Percentiles rank a stretch among this genome's conserved stretches.
Evolutionary conservation across 2,329 filamentous ascomycete species (phyloP).

Genomic region (Metarhizium anisopliae): DNA sequence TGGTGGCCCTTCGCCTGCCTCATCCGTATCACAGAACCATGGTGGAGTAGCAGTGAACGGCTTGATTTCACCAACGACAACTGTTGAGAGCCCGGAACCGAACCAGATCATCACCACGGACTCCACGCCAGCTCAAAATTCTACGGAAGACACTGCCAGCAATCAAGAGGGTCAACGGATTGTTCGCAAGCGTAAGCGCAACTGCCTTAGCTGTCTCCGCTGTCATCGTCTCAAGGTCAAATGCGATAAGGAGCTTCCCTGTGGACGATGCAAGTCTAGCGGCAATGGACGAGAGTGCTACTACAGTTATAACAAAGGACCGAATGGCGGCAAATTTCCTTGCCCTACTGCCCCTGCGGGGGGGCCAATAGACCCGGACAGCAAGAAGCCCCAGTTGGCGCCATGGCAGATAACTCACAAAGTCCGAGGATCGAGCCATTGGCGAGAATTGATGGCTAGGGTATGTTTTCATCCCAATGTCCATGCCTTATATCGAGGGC

Average conservation of each 20-base stretch:
- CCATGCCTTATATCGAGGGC: background rate
- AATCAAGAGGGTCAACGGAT: slow-evolving; percentile 13
- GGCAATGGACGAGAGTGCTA: slow-evolving; percentile 26
- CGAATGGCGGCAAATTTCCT: slow-evolving; percentile 25
- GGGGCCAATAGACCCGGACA: slow-evolving; percentile 12
- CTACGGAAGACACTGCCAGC: background rate
- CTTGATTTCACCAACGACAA: slow-evolving; percentile 20
- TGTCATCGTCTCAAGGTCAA: slow-evolving; percentile 29
- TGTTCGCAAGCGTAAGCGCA: slow-evolving; percentile 26
- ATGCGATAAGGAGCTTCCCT: slow-evolving; percentile 28
- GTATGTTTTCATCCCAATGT: slow-evolving; percentile 13
- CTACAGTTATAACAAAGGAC: slow-evolving; percentile 27
- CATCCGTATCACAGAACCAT: slow-evolving; percentile 10
- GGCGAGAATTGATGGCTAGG: slow-evolving; percentile 27
- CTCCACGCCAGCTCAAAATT: slow-evolving; percentile 3
- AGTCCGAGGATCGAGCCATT: slow-evolving; percentile 26
- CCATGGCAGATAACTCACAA: slow-evolving; percentile 25
- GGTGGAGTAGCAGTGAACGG: slow-evolving; percentile 12
- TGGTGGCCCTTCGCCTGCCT: background rate
- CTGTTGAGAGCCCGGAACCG: slow-evolving; percentile 19
- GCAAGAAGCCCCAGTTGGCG: slow-evolving; percentile 18
- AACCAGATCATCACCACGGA: slow-evolving; percentile 5
- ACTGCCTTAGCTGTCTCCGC: slow-evolving; percentile 25
- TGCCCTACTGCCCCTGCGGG: slow-evolving; percentile 19
- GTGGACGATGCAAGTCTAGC: slow-evolving; percentile 23